These are phyloP conservation scores for Mycena galopus DNA, from an alignment of 768 basidiomycete species.

Conservation along the genomic window DNA sequence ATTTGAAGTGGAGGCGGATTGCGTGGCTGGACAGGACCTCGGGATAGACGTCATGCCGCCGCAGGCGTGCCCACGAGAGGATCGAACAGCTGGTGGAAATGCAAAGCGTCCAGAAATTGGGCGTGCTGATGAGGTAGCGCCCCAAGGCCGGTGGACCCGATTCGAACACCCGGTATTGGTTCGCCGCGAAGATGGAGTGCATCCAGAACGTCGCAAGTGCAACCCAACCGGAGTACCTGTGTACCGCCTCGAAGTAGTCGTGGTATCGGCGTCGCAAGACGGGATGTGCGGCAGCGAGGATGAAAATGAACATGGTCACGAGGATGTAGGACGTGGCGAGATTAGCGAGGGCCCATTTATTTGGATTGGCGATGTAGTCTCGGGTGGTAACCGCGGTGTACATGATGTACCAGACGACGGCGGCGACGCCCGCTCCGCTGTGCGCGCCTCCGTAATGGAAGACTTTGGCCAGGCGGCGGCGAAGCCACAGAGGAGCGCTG, in stretches of 20 bases:
- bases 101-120: constrained; percentile 63
- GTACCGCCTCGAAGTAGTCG: constrained; percentile 67
- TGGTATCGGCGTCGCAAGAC: constrained; percentile 60
- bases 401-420: constrained; percentile 64
- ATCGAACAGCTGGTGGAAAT: constrained; percentile 56
- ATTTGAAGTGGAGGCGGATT: constrained; percentile 67
- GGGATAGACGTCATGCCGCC: constrained; percentile 60
- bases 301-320: constrained; percentile 58
- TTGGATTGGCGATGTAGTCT: constrained; percentile 45
- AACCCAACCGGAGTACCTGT: constrained; percentile 69
- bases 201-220: constrained; percentile 64
- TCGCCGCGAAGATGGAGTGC: constrained; percentile 50
- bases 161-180: constrained; percentile 48
- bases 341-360: constrained; percentile 48
- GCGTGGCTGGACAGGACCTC: constrained; percentile 68
- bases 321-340: constrained; percentile 61
- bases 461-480: constrained; percentile 61
- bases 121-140: constrained; percentile 56
- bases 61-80: constrained; percentile 66
- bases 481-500: constrained; percentile 55
- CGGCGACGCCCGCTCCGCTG: constrained; percentile 65
- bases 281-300: constrained; percentile 64
- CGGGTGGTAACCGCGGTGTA: constrained; percentile 59
- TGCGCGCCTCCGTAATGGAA: constrained; percentile 71
- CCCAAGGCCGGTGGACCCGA: constrained; percentile 53